Base-by-base conservation (phyloP, 2,329 filamentous ascomycete genomes). In the Hypoxylon sp. region DNA sequence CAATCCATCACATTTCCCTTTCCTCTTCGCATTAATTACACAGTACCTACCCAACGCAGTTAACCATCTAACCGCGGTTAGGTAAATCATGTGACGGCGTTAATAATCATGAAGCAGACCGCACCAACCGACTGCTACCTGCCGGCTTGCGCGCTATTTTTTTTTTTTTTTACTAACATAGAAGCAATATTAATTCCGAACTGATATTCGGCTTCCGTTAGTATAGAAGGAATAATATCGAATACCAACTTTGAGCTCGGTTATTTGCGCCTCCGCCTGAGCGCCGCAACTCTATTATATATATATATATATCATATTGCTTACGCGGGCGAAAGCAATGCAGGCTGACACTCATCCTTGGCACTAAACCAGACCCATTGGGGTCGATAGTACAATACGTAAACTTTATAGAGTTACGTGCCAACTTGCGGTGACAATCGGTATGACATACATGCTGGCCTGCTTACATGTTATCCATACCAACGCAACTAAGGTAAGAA, bases 351-450 rank as follows among this genome's bases (percentile, higher is more conserved):
- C 37, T 54, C 19, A 55, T 16, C 27, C 27, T 32, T 19, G 32
- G n/a, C 27, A 41, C 19, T 14, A 29, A 58, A 12, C 30, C 34
- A 53, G 45, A 60, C 2, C 25, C 5, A 55, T 51, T 56, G 51
- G 52, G 47, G 55, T 55, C 43, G 21, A 61, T 66, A 55, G 55
- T 48, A 61, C 53, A 53, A 67, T 65, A 34, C 34, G 34, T 23
- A 64, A 57, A 60, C 50, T 54, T 30, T 63, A 67, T 58, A 56
- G 23, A 56, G 16, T 34, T 59, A 46, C 53, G 11, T 45, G 52
- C 39, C 16, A 63, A 67, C 19, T 53, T 61, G 60, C 60, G 55
- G 60, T 61, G 50, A 68, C 57, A 39, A 53, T 62, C 58, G 54
- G 47, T 63, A 62, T 59, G 47, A 55, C 61, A 61, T 51, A 52